Base-by-base conservation (phyloP, 164 flowering plant species). In the Euptelea pleiosperma region DNA sequence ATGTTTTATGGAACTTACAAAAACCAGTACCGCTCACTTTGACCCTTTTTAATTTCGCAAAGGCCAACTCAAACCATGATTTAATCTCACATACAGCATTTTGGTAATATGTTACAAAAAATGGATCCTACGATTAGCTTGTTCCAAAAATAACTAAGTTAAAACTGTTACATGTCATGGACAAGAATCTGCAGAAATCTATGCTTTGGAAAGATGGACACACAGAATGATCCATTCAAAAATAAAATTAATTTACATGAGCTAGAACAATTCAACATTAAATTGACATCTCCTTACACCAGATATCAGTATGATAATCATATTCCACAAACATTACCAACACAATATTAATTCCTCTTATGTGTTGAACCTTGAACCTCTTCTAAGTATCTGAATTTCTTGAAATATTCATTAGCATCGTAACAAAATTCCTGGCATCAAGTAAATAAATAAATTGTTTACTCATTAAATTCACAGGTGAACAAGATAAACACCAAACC, bases 1-100 rank as follows among this genome's bases (percentile, higher is more conserved):
- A 84, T 82, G 52, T 71, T 78, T 70, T 62, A 52, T 58, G 53
- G 22, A 63, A 66, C 82, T 57, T 46, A 22, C 14, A 15, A 28
- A 37, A 14, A 46, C 18, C 4, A 19, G 47, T 26, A 39, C 18
- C 12, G 11, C 35, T 65, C 35, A 6, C 56, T 29, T 41, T 60
- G n/a, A 8, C 28, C 42, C 61, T 5, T 45, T 21, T 12, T 35
- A 28, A 37, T 10, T 12, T 11, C n/a, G 0, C 14, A n/a, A n/a
- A 10, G 15, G 33, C 24, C 22, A 43, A 41, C 35, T 43, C 22
- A 62, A 21, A 53, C 6, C 30, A 53, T 52, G 16, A 43, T 2
- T 24, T 28, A 18, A 28, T 28, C 29, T 15, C 47, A 16, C 30
- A 22, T 42, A 31, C 8, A 43, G 4, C 43, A 61, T 11, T 21